Evolutionary conservation across 306 rosid genomes (phyloP).

Genomic region (Lathyrus aphaca): DNA sequence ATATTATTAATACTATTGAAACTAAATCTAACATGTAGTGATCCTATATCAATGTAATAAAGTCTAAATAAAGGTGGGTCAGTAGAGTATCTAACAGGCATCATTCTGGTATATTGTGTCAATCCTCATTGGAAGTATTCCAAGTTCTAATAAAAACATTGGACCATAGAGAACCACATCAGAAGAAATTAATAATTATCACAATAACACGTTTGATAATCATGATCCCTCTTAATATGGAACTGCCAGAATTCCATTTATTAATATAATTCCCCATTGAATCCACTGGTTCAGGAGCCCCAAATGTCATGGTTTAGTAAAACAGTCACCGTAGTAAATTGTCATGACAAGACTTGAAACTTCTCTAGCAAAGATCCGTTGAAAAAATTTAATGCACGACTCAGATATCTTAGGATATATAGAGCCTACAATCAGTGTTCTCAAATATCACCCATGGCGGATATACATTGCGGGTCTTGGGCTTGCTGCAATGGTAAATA

Average conservation of each 20-base stretch:
- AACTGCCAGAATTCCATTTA: not conserved
- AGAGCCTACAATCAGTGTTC: constrained; percentile 1
- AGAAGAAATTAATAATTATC: constrained; percentile 7
- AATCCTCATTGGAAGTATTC: constrained; percentile 1
- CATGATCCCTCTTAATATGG: constrained; percentile 6
- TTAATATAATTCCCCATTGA: not conserved
- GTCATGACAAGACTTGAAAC: constrained; percentile 12
- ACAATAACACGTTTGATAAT: not conserved
- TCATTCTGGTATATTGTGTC: not conserved
- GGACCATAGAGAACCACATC: not conserved
- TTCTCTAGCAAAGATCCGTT: constrained; percentile 28
- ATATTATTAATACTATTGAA: not conserved
- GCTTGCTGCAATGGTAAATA: too few relatives aligned
- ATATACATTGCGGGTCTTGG: too few relatives aligned
- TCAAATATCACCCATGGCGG: not conserved
- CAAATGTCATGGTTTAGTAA: constrained; percentile 8
- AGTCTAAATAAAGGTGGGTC: not conserved
- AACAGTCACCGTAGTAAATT: constrained; percentile 16
- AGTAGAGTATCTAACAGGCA: not conserved
- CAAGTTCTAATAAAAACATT: not conserved
- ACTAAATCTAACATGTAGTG: not conserved
- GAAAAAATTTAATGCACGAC: constrained; percentile 9
- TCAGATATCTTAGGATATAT: constrained; percentile 26
- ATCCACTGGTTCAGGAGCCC: constrained; percentile 19
- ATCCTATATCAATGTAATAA: not conserved